Evolutionary conservation across 495 filamentous ascomycete genomes (phyloP), one percentile per base, ranked within the genome.

Genomic region (Penicillium goetzii): DNA sequence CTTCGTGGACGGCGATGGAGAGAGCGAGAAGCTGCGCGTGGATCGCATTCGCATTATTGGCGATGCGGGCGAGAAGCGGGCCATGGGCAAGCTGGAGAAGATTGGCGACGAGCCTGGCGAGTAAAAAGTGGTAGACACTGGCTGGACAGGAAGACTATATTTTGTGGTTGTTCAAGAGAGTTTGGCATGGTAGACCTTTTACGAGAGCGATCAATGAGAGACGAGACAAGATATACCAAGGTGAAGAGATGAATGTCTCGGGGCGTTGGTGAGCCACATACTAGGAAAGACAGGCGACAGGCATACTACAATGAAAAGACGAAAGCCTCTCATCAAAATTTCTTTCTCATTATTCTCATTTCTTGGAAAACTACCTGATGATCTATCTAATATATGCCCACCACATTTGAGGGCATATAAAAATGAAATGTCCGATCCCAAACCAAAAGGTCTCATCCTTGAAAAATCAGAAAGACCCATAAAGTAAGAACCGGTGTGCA

Each of bases 61-160:
- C 36, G 95, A 97, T 78, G 84, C 86, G n/a, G 93, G 94, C 14
- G 91, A 96, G 83, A 96, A 96, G 84, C 82, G 92, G 58, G 90
- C 92, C 52, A 89, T 91, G 85, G 95, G 93, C 55, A 97, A 97
- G 83, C 78, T 99, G 66, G 92, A 97, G 85, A 98, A 98, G 85
- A 87, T 97, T 71, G 92, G 89, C 12, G 90, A 96, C 70, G 88
- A 92, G 73, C 75, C 80, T 23, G 87, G 84, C 65, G 85, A 90
- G 78, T 86, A 82, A 70, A 61, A 47, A 21, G 14, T 23, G 36
- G 60, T 61, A 66, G 40, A 53, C 28, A 17, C 15, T 58, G 56
- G 50, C n/a, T 55, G 52, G 33, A 68, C 15, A 28, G 60, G 54
- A 9, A 56, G 43, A 59, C 21, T 33, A 53, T 26, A 32, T 56